Evolutionary conservation across 345 rosid genomes (phyloP), one percentile per base, ranked within the genome.

Genomic region (Pugionium dolabratum): DNA sequence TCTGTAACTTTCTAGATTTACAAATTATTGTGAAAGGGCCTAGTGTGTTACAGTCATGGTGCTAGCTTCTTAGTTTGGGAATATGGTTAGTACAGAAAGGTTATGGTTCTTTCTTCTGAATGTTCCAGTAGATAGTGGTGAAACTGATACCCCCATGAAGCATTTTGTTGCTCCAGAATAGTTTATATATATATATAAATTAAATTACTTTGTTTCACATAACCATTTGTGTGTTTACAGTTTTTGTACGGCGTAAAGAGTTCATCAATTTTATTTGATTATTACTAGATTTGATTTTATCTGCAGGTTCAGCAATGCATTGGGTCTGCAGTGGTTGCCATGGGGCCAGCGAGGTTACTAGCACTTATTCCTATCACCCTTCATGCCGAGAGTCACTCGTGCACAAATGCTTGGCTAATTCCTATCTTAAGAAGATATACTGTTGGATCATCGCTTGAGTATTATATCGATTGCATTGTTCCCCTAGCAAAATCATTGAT

Each of bases 271-370:
- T 5, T 49, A 4, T 5, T 51, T 80, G 63, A 74, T 60, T 56
- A 43, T 28, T 69, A 9, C 58, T 56, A 43, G 36, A 67, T 63
- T 61, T 71, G 46, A 68, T 62, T 62, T 45, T 35, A 64, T 69
- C 64, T 75, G 75, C 87, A 88, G 99, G 82, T 86, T 67, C 82
- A 68, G 70, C 72, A 74, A 62, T 94, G 99, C 77, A 74, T 90
- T 68, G 99, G 99, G 70, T 83, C 91, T 54, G 92, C 95, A 51
- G 88, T 88, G 61, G 78, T 82, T 71, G 92, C 90, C 56, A 82
- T 90, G 71, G 97, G 99, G 47, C 91, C 95, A 26, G 85, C 79
- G 66, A 86, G 71, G 82, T 71, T 94, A 34, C 84, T 94, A 45
- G 46, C 66, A 48, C 77, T 90, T 69, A 28, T 94, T 32, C 96